Evolutionary conservation across 2,329 filamentous ascomycete genomes (phyloP).

Genomic region (Ascochyta clinopodiicola): DNA sequence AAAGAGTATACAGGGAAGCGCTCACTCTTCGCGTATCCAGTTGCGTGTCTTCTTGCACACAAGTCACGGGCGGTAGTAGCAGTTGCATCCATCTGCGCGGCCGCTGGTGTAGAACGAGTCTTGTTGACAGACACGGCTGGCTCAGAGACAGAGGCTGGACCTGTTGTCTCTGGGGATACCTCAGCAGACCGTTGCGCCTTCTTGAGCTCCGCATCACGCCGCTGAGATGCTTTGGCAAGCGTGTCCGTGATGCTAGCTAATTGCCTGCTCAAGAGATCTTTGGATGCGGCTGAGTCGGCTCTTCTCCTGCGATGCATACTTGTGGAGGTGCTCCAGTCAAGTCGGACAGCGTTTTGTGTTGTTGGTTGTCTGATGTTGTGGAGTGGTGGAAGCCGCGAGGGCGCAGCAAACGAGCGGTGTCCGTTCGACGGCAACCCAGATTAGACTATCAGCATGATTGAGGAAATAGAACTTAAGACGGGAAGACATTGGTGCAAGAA

Average conservation of each 20-base stretch:
- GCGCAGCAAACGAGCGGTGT: neutral
- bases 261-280: slow-evolving; percentile 19
- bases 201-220: slow-evolving; percentile 19
- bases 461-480: neutral
- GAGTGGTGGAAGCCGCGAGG: slow-evolving; percentile 2
- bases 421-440: neutral
- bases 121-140: neutral
- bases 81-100: neutral
- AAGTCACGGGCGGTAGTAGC: neutral
- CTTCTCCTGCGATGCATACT: slow-evolving; percentile 1
- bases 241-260: slow-evolving; percentile 26
- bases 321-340: neutral
- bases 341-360: neutral
- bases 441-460: neutral
- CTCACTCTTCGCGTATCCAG: neutral
- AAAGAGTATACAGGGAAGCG: neutral
- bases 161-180: neutral
- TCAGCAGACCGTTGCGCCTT: neutral
- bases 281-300: slow-evolving; percentile 1
- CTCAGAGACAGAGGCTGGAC: neutral
- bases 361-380: neutral
- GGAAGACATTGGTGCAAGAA: neutral
- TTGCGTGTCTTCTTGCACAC: neutral
- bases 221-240: slow-evolving; percentile 21
- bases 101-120: neutral